Conservation (phyloP, 148 eudicot species). For the Chenopodium suecicum region DNA sequence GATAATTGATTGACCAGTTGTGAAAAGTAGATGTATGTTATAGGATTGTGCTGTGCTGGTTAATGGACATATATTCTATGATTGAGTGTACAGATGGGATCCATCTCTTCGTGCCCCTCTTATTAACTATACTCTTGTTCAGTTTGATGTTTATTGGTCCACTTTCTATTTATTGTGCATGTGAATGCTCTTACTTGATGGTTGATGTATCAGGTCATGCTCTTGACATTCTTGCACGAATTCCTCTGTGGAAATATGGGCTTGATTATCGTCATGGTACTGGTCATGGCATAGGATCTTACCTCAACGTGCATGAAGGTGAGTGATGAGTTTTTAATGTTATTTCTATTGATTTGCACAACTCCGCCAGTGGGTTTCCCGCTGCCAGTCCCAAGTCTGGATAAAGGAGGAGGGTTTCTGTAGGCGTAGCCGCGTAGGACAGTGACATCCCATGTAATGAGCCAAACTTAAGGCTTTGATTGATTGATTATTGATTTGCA, state of each 20-base stretch:
- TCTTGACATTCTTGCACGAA: constrained; percentile 88
- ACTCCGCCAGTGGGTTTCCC: too few relatives aligned
- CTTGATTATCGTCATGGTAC: constrained; percentile 99
- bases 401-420: too few relatives aligned
- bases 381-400: too few relatives aligned
- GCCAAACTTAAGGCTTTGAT: too few relatives aligned
- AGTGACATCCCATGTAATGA: too few relatives aligned
- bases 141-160: not conserved
- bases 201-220: constrained; percentile 51
- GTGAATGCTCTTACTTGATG: not conserved
- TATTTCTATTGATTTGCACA: constrained; percentile 1
- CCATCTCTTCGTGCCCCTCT: not conserved
- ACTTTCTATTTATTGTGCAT: not conserved
- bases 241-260: constrained; percentile 91
- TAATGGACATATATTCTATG: too few relatives aligned
- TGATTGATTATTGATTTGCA: not conserved
- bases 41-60: constrained; percentile 3
- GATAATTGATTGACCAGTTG: constrained; percentile 1
- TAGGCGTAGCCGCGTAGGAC: too few relatives aligned
- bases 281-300: constrained; percentile 94
- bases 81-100: not conserved
- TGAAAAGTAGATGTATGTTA: not conserved
- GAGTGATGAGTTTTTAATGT: constrained; percentile 26
- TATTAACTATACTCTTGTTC: not conserved
- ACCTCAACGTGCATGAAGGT: constrained; percentile 95